phyloP scores from a whole-genome alignment of 805 yeast species.

The Starmerella scarabaei region DNA sequence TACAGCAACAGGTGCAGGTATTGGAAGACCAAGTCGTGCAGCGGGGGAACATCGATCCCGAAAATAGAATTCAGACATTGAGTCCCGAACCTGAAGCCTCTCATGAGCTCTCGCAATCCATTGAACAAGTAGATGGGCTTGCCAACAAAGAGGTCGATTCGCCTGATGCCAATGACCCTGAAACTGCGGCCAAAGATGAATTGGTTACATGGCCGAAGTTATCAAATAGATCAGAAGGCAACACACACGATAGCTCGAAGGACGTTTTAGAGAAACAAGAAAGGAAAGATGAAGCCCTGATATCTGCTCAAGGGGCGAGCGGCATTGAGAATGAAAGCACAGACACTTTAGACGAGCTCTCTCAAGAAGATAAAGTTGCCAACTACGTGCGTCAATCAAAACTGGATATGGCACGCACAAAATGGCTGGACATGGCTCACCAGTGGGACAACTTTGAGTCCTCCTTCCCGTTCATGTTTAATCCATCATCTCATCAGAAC shows the following conservation, averaged over 20 bases:
- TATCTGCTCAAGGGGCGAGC: no score
- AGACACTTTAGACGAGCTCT: no score
- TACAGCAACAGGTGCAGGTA: slow-evolving; percentile 41
- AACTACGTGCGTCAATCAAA: slow-evolving; percentile 26
- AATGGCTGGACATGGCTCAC: slow-evolving; percentile 33
- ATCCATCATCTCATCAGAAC: slow-evolving; percentile 62
- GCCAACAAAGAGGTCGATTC: slow-evolving; percentile 15
- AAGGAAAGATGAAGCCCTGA: no score
- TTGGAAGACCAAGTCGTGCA: slow-evolving; percentile 33
- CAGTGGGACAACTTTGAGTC: slow-evolving; percentile 58
- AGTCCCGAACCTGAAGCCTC: no score
- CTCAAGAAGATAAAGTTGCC: slow-evolving; percentile 25
- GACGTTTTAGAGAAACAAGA: no score
- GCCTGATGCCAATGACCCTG: slow-evolving; percentile 2
- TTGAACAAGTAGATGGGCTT: slow-evolving; percentile 36
- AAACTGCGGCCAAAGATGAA: not conserved
- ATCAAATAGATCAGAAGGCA: no score
- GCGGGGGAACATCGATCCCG: not conserved
- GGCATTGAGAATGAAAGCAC: no score
- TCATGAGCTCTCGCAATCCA: not conserved
- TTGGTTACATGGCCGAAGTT: no score
- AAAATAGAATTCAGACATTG: not conserved
- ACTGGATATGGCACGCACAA: slow-evolving; percentile 24
- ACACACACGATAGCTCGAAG: not conserved
- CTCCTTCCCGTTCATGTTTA: slow-evolving; percentile 45